phyloP scores from a whole-genome alignment of 2,329 filamentous ascomycete species.

The Parascedosporium putredinis region DNA sequence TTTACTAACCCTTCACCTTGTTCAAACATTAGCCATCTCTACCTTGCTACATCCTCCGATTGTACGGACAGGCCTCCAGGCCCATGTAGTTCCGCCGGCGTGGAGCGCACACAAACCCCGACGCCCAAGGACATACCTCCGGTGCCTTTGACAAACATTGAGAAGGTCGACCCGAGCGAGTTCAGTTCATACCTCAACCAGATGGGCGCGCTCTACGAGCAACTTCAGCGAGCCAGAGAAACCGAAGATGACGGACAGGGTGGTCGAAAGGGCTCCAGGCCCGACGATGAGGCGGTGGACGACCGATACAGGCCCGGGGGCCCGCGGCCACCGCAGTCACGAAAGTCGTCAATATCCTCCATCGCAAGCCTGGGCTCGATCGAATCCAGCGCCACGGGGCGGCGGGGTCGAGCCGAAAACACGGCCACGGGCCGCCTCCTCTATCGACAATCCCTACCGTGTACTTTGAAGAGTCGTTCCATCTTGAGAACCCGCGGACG shows the following conservation, averaged over 20 bases:
- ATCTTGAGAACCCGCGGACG: slow-evolving; percentile 86
- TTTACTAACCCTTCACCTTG: too few relatives aligned
- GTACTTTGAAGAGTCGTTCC: slow-evolving; percentile 93
- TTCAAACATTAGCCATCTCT: slow-evolving; percentile 72
- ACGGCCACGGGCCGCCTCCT: slow-evolving; percentile 65
- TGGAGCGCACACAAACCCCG: slow-evolving; percentile 68
- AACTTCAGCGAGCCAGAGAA: slow-evolving; percentile 74
- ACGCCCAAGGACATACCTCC: slow-evolving; percentile 86
- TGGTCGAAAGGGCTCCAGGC: slow-evolving; percentile 25
- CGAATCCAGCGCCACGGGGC: slow-evolving; percentile 23
- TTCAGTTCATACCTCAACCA: slow-evolving; percentile 80
- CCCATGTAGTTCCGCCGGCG: slow-evolving; percentile 60
- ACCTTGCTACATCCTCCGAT: slow-evolving; percentile 88
- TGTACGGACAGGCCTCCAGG: slow-evolving; percentile 73
- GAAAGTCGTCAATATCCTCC: slow-evolving; percentile 34
- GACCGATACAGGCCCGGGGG: slow-evolving; percentile 36
- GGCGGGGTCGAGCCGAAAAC: slow-evolving; percentile 45
- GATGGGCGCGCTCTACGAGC: slow-evolving; percentile 80
- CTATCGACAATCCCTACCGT: slow-evolving; percentile 85
- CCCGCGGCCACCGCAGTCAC: slow-evolving; percentile 25
- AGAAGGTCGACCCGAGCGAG: slow-evolving; percentile 65
- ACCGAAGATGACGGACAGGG: slow-evolving; percentile 52
- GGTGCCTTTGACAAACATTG: slow-evolving; percentile 80
- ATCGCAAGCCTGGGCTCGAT: slow-evolving; percentile 26
- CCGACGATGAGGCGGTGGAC: slow-evolving; percentile 29